Conservation (phyloP, 2,329 filamentous ascomycete genomes). For the Aureobasidium uvarum region DNA sequence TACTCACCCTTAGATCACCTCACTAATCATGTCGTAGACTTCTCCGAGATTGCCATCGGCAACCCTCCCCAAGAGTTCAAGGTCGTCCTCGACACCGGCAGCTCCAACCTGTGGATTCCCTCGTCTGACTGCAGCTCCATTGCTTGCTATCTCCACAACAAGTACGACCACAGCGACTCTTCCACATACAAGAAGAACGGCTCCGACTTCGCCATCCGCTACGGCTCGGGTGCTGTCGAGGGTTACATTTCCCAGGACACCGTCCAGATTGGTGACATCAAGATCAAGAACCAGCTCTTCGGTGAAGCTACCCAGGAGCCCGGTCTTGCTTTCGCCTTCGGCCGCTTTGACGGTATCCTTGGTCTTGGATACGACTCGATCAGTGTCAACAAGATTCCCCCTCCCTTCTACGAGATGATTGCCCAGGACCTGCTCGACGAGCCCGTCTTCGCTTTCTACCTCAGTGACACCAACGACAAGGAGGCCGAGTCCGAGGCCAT, state of each 20-base stretch:
- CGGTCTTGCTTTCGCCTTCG: slow-evolving; percentile 95
- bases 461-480: slow-evolving; percentile 69
- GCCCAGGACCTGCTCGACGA: slow-evolving; percentile 87
- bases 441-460: slow-evolving; percentile 94
- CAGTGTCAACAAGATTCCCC: slow-evolving; percentile 92
- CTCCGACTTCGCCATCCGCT: slow-evolving; percentile 85
- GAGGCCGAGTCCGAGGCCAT: slow-evolving; percentile 78
- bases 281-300: slow-evolving; percentile 86
- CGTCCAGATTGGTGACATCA: slow-evolving; percentile 83
- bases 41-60: slow-evolving; percentile 92
- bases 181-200: slow-evolving; percentile 94
- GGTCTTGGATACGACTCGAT: slow-evolving; percentile 94
- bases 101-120: slow-evolving; percentile 98
- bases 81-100: slow-evolving; percentile 96
- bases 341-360: slow-evolving; percentile 94
- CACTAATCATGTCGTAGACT: slow-evolving; percentile 60
- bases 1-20: background rate
- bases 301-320: slow-evolving; percentile 95
- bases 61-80: slow-evolving; percentile 95
- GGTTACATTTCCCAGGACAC: slow-evolving; percentile 91
- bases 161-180: slow-evolving; percentile 89
- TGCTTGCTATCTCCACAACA: slow-evolving; percentile 95
- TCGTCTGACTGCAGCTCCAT: slow-evolving; percentile 88
- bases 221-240: slow-evolving; percentile 90
- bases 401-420: slow-evolving; percentile 95